phyloP scores from a whole-genome alignment of 148 eudicot species.

The Dysphania ambrosioides region DNA sequence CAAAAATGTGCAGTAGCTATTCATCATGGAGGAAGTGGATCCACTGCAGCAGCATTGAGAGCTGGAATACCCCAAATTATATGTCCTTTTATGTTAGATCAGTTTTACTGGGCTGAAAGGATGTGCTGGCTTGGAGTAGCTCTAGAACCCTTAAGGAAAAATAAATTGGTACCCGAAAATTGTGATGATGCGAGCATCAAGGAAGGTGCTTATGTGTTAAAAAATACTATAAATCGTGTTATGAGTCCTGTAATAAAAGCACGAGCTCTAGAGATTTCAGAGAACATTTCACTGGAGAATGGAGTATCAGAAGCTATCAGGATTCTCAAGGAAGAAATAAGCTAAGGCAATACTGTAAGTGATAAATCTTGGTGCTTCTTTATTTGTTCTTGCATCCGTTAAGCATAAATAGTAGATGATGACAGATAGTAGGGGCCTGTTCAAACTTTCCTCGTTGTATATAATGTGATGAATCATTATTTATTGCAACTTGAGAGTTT shows the following conservation, averaged over 20 bases:
- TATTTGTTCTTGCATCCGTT: neutral
- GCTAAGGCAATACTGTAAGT: constrained; percentile 11
- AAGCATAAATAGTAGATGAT: neutral
- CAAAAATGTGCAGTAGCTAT: constrained; percentile 70
- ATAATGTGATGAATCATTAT: neutral
- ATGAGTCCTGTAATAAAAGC: constrained; percentile 52
- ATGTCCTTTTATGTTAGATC: constrained; percentile 90
- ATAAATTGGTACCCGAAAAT: constrained; percentile 55
- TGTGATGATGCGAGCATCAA: constrained; percentile 40
- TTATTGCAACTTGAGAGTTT: too few species aligned
- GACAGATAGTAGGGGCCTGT: neutral
- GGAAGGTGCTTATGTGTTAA: constrained; percentile 54
- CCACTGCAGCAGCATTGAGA: constrained; percentile 86
- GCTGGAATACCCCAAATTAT: constrained; percentile 92
- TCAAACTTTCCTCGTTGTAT: neutral
- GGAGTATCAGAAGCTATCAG: constrained; percentile 55
- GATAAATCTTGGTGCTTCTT: constrained; percentile 2
- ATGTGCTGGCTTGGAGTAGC: constrained; percentile 98
- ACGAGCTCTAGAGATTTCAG: constrained; percentile 52
- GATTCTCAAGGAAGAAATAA: constrained; percentile 48
- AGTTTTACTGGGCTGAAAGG: constrained; percentile 97
- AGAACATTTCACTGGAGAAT: constrained; percentile 58
- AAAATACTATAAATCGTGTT: constrained; percentile 52
- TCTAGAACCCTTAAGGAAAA: constrained; percentile 62
- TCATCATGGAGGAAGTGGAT: constrained; percentile 99